Conservation (phyloP, 192 early-diverging fungal species). For the Ramicandelaber brevisporus region DNA sequence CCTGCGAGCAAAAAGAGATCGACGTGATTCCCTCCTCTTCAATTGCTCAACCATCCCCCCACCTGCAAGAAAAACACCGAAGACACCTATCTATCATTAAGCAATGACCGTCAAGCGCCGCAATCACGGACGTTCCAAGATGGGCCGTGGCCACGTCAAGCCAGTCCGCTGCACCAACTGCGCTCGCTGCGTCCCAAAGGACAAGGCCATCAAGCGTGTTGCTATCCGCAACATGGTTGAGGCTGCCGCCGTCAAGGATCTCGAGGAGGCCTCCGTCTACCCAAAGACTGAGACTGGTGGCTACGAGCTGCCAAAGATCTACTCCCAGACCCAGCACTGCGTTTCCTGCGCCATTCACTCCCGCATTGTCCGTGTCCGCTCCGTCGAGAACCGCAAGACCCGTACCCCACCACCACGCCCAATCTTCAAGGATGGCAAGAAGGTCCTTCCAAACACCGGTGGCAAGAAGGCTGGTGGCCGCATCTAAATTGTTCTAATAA, state of each 20-base stretch:
- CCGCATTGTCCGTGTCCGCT: slow-evolving; percentile 83
- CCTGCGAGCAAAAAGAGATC: too few relatives aligned
- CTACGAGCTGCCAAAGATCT: slow-evolving; percentile 94
- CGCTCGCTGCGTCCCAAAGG: slow-evolving; percentile 89
- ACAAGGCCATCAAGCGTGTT: slow-evolving; percentile 99
- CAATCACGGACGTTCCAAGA: slow-evolving; percentile 98
- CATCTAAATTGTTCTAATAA: too few relatives aligned
- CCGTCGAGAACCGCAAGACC: slow-evolving; percentile 63
- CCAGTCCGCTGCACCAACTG: slow-evolving; percentile 98
- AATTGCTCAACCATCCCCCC: too few relatives aligned
- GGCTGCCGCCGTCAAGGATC: slow-evolving; percentile 86
- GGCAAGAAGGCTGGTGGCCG: too few relatives aligned
- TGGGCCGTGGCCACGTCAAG: slow-evolving; percentile 95
- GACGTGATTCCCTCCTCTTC: too few relatives aligned
- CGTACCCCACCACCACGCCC: slow-evolving; percentile 80
- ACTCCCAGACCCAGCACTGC: slow-evolving; percentile 97
- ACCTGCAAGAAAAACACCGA: too few relatives aligned
- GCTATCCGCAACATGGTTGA: slow-evolving; percentile 98
- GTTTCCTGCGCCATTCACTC: slow-evolving; percentile 81
- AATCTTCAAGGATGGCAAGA: slow-evolving; percentile 60
- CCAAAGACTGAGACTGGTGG: too few relatives aligned
- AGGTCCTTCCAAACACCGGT: too few relatives aligned
- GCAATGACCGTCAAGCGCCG: slow-evolving; percentile 98
- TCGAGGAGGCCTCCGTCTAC: slow-evolving; percentile 89
- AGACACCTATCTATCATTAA: too few relatives aligned